Conservation (phyloP, 2,329 filamentous ascomycete species). For the Curvularia spicifera region DNA sequence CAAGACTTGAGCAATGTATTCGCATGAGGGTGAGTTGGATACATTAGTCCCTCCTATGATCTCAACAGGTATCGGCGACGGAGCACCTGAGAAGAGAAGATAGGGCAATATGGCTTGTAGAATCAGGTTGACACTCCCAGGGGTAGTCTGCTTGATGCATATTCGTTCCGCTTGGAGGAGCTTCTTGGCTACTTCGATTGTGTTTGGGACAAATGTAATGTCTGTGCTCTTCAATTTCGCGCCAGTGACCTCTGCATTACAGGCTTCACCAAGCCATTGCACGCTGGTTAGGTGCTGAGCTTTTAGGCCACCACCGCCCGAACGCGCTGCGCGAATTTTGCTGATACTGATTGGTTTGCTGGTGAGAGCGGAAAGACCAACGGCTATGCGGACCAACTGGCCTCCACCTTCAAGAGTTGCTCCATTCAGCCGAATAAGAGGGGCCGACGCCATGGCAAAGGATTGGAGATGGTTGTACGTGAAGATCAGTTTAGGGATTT, state of each 20-base stretch:
- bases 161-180: slow-evolving; percentile 37
- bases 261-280: slow-evolving; percentile 59
- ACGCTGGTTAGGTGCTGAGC: slow-evolving; percentile 64
- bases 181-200: neutral
- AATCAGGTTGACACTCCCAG: slow-evolving; percentile 62
- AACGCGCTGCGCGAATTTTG: slow-evolving; percentile 61
- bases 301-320: slow-evolving; percentile 62
- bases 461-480: neutral
- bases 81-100: slow-evolving; percentile 53
- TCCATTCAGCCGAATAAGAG: slow-evolving; percentile 55
- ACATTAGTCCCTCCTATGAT: slow-evolving; percentile 67
- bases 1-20: slow-evolving; percentile 64
- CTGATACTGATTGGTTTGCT: slow-evolving; percentile 57
- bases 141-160: slow-evolving; percentile 45
- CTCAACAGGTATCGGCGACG: slow-evolving; percentile 44
- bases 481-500: too few species aligned
- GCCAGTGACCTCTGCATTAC: slow-evolving; percentile 53
- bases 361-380: slow-evolving; percentile 62
- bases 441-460: slow-evolving; percentile 12
- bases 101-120: slow-evolving; percentile 67
- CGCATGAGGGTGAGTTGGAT: slow-evolving; percentile 60
- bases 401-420: slow-evolving; percentile 67
- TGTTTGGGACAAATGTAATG: slow-evolving; percentile 46
- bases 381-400: slow-evolving; percentile 64
- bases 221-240: slow-evolving; percentile 53